These are phyloP conservation scores for Saksenaea vasiformis DNA, from an alignment of 371 early-diverging fungal genomes.

Conservation along the genomic window DNA sequence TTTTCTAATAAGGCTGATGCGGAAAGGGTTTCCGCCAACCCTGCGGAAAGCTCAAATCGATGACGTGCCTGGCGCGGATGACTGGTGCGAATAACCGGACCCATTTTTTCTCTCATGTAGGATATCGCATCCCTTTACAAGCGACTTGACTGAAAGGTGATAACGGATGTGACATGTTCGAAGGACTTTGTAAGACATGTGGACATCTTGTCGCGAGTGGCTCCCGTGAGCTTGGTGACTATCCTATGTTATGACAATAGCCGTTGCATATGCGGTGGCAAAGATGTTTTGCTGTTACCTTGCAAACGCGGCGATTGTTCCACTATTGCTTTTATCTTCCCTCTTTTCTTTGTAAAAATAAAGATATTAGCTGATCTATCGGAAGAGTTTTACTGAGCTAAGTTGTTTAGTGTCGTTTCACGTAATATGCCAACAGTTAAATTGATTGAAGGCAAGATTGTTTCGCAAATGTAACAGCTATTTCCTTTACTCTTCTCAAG, in stretches of 20 bases:
- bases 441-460: conserved; percentile 78
- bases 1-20: too few relatives aligned
- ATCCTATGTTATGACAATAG: background rate
- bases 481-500: conserved; percentile 4
- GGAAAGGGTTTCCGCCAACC: too few relatives aligned
- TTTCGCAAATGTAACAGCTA: conserved; percentile 19
- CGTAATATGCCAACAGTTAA: conserved; percentile 18
- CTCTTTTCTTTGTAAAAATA: background rate
- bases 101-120: background rate
- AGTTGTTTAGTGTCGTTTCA: background rate
- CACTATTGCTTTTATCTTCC: background rate
- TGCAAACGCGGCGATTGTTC: background rate
- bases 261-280: background rate
- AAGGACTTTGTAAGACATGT: background rate
- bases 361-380: background rate
- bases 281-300: background rate
- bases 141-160: background rate
- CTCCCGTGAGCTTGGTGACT: background rate
- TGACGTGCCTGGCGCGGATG: too few relatives aligned
- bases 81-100: too few relatives aligned
- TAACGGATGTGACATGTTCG: background rate
- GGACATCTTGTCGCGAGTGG: background rate
- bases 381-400: background rate
- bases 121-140: background rate
- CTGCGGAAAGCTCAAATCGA: too few relatives aligned